A percentile compares a stretch with the other conserved stretches of the same genome.
phyloP scores from a whole-genome alignment of 1,284 basidiomycete species.

The Trametes sp. region DNA sequence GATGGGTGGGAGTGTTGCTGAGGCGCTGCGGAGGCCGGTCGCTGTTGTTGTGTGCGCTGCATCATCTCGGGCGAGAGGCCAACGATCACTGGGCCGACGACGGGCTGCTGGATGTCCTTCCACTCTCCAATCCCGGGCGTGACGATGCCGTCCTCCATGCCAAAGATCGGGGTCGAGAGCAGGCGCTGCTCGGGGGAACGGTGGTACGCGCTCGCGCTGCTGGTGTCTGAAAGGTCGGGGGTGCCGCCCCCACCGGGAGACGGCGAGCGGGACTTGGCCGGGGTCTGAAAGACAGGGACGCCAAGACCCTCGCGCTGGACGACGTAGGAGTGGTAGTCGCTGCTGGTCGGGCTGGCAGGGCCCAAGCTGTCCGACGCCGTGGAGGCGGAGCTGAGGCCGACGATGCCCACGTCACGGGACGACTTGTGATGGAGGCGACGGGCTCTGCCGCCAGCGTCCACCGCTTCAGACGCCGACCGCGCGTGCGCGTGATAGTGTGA shows the following conservation, averaged over 20 bases:
- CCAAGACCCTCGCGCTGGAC: constrained; percentile 32
- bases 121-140: constrained; percentile 66
- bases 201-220: constrained; percentile 24
- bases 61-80: constrained; percentile 45
- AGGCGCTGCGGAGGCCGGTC: constrained; percentile 11
- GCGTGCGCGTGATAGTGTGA: constrained; percentile 42
- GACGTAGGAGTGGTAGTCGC: constrained; percentile 30
- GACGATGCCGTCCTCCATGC: constrained; percentile 38
- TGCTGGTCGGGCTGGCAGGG: constrained; percentile 30
- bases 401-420: constrained; percentile 65
- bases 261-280: constrained; percentile 54
- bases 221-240: constrained; percentile 43
- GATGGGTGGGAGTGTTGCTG: not conserved
- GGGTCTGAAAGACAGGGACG: constrained; percentile 61
- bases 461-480: constrained; percentile 57
- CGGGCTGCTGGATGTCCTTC: constrained; percentile 62
- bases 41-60: constrained; percentile 18
- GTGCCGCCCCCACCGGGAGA: constrained; percentile 50
- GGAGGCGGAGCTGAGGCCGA: constrained; percentile 49
- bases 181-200: constrained; percentile 25
- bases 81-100: constrained; percentile 65
- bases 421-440: constrained; percentile 45
- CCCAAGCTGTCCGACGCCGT: constrained; percentile 27
- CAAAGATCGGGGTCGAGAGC: constrained; percentile 29
- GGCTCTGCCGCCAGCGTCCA: constrained; percentile 28